phyloP scores from a whole-genome alignment of 208 protist species.

The Porcisia hertigi region DNA sequence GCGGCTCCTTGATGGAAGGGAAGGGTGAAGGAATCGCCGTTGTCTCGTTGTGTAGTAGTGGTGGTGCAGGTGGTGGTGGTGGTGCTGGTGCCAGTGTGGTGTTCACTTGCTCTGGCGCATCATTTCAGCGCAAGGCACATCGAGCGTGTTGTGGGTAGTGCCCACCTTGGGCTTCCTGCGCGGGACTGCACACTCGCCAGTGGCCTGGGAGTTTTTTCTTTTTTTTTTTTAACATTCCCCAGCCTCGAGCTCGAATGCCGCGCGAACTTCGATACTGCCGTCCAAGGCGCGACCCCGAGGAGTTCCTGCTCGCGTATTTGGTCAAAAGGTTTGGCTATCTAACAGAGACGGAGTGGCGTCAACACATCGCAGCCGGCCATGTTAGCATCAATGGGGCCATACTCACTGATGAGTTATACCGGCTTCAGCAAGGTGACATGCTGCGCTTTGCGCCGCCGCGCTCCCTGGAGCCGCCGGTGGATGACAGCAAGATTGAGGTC shows the following conservation, averaged over 20 bases:
- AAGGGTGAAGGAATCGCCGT: no score
- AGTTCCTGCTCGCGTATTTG: slow-evolving; percentile 58
- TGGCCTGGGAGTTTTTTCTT: no score
- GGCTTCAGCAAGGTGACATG: slow-evolving; percentile 58
- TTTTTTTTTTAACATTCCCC: background rate
- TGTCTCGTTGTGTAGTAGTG: no score
- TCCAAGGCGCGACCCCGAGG: slow-evolving; percentile 41
- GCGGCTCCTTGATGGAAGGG: background rate
- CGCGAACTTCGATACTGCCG: slow-evolving; percentile 66
- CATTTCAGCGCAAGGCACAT: background rate
- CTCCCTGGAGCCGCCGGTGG: slow-evolving; percentile 66
- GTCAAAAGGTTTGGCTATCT: slow-evolving; percentile 62
- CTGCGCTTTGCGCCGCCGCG: slow-evolving; percentile 72
- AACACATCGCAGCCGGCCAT: slow-evolving; percentile 55
- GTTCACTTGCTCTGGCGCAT: background rate
- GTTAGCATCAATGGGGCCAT: slow-evolving; percentile 38
- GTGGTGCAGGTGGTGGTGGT: no score
- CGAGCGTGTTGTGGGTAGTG: background rate
- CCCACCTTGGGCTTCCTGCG: no score
- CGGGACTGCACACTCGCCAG: no score
- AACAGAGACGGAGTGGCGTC: slow-evolving; percentile 42
- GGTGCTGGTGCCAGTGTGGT: no score
- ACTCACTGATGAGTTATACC: slow-evolving; percentile 11
- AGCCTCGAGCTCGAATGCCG: slow-evolving; percentile 32
- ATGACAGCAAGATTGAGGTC: slow-evolving; percentile 56